These are phyloP conservation scores for Tieghemostelium lacteum DNA, from an alignment of 78 protist species.

Conservation along the genomic window DNA sequence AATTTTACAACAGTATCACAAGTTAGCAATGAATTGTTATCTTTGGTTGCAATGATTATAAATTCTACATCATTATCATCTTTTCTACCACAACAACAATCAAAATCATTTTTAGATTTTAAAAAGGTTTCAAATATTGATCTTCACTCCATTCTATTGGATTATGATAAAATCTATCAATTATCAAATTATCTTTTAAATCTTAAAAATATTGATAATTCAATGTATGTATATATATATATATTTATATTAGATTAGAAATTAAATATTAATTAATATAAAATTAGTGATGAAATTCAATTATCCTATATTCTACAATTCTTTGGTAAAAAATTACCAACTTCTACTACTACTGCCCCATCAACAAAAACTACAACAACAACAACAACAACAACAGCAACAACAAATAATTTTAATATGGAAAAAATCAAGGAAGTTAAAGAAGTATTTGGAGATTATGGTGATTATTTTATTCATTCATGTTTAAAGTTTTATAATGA, in stretches of 20 bases:
- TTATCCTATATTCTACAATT: not conserved
- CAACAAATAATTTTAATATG: not conserved
- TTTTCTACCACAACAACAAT: too few species aligned
- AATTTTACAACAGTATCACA: not conserved
- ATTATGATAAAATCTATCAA: conserved; percentile 27
- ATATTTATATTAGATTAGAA: not conserved
- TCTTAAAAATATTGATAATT: not conserved
- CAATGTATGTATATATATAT: conserved; percentile 4
- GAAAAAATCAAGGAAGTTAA: conserved; percentile 25
- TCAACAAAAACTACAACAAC: not conserved
- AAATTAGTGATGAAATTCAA: not conserved
- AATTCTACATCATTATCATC: too few species aligned
- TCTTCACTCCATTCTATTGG: conserved; percentile 8
- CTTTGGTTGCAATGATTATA: too few species aligned
- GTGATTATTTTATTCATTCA: conserved; percentile 32
- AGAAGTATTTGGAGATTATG: conserved; percentile 31
- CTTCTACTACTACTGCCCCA: not conserved
- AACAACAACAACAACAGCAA: not conserved
- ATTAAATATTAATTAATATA: too few species aligned
- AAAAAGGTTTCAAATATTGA: not conserved
- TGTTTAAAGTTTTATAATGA: conserved; percentile 49
- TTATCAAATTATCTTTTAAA: not conserved
- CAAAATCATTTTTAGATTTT: conserved; percentile 11
- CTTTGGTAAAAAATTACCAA: not conserved
- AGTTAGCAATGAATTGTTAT: not conserved